These are phyloP conservation scores for Rutstroemia sp. DNA, from an alignment of 2,329 filamentous ascomycete genomes.

Conservation along the genomic window DNA sequence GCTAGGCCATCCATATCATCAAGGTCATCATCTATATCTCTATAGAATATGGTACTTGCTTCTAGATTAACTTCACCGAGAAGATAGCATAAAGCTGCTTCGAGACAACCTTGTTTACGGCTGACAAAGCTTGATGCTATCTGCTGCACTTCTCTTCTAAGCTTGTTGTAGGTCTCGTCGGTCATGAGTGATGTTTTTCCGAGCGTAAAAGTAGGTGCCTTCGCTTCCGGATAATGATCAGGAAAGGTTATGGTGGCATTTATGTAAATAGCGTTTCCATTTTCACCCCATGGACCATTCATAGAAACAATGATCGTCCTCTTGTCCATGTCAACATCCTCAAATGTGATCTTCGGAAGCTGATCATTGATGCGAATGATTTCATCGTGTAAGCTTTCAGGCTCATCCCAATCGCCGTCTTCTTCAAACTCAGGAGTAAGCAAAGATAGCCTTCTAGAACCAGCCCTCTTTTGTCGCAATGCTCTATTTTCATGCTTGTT, in stretches of 20 bases:
- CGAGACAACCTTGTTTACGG: conserved; percentile 53
- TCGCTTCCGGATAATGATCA: conserved; percentile 48
- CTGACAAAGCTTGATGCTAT: conserved; percentile 48
- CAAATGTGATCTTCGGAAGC: conserved; percentile 57
- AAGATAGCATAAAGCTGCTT: conserved; percentile 54
- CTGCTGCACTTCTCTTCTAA: conserved; percentile 49
- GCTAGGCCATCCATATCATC: conserved; percentile 47
- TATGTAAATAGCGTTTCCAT: conserved; percentile 51
- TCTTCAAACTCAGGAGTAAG: conserved; percentile 28
- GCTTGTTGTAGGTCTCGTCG: conserved; percentile 43
- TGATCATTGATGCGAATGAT: conserved; percentile 54
- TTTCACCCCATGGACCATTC: conserved; percentile 55
- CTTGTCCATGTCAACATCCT: conserved; percentile 56
- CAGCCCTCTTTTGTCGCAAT: conserved; percentile 15
- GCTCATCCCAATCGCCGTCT: conserved; percentile 46
- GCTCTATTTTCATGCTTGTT: conserved; percentile 30
- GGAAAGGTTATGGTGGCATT: conserved; percentile 56
- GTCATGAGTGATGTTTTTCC: conserved; percentile 58
- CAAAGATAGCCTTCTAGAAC: conserved; percentile 26
- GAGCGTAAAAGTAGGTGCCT: conserved; percentile 50
- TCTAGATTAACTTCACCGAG: conserved; percentile 56
- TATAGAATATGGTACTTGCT: conserved; percentile 53
- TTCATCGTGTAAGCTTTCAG: conserved; percentile 56
- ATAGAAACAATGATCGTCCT: conserved; percentile 52
- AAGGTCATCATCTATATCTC: conserved; percentile 50